A percentile compares a stretch with the other conserved stretches of the same genome.
Evolutionary conservation across 371 early-diverging fungal species (phyloP).

Genomic region (Mortierella sp.): DNA sequence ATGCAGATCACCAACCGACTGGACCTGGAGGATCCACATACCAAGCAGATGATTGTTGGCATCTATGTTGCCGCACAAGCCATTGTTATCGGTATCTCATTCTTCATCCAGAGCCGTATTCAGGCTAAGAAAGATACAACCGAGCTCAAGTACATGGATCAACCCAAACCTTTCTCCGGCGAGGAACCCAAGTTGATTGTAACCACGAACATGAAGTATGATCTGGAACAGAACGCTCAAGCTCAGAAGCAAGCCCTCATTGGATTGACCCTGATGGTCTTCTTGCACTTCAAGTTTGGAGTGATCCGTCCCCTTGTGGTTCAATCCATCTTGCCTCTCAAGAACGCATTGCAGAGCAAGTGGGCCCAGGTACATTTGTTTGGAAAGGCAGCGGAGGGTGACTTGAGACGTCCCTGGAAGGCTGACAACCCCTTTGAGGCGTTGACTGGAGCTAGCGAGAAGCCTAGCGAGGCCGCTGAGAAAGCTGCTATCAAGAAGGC

Average conservation of each 20-base stretch:
- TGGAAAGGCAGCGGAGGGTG: conserved; percentile 83
- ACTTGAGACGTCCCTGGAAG: conserved; percentile 87
- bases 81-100: conserved; percentile 64
- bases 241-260: conserved; percentile 76
- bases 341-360: conserved; percentile 77
- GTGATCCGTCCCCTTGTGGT: conserved; percentile 91
- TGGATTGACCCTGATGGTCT: conserved; percentile 76
- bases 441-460: conserved; percentile 55
- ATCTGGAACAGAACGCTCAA: conserved; percentile 80
- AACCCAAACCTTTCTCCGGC: conserved; percentile 59
- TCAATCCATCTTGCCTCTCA: conserved; percentile 87
- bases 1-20: conserved; percentile 79
- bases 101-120: conserved; percentile 65
- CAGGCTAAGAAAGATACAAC: conserved; percentile 80
- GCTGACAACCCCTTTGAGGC: conserved; percentile 78
- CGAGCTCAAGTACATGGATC: conserved; percentile 70
- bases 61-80: conserved; percentile 76
- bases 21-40: conserved; percentile 74
- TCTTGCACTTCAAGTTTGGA: conserved; percentile 90
- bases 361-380: conserved; percentile 84
- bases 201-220: conserved; percentile 86
- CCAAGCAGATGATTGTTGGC: conserved; percentile 67
- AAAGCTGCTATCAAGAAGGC: conserved; percentile 66
- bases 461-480: too few species aligned
- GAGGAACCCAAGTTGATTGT: conserved; percentile 55